Base-by-base conservation (phyloP, 1,284 basidiomycete genomes). In the Pseudozyma thailandica region DNA sequence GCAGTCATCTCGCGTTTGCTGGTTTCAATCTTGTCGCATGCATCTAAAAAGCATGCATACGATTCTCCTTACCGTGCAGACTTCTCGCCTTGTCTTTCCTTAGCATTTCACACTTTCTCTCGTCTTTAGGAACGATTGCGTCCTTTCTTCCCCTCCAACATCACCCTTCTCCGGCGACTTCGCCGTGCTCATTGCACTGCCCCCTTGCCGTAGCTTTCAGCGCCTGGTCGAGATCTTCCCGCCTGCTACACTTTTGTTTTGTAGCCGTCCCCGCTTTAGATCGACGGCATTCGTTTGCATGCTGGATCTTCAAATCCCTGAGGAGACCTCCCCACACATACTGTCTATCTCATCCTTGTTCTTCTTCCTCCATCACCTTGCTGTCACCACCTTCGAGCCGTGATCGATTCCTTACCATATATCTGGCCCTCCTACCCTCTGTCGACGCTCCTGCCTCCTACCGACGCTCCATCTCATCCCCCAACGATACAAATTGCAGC, bases 1-100 rank as follows among this genome's bases (percentile, higher is more conserved):
- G 16, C 31, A 46, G 21, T 38, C 38, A 39, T 38, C 18, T 31
- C n/a, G n/a, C n/a, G n/a, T n/a, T n/a, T n/a, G n/a, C n/a, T n/a
- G n/a, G n/a, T n/a, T n/a, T n/a, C n/a, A n/a, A n/a, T n/a, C n/a
- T n/a, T n/a, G n/a, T n/a, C n/a, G n/a, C n/a, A n/a, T n/a, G n/a
- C n/a, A 49, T 64, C n/a, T 49, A 37, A 59, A 55, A 58, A 50
- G 38, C 50, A 43, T 65, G 55, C 62, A 65, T 54, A 38, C 35
- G 26, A 50, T 31, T 59, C 62, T 35, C 62, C 62, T 65, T 65
- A 59, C 55, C 62, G 59, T 65, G 44, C 35, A 65, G 50, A 50
- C 44, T 18, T n/a, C n/a, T n/a, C n/a, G 46, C 50, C 49, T 37
- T 13, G 23, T 38, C 28, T 37, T 42, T 41, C 30, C 41, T 28